Evolutionary conservation across 2,329 filamentous ascomycete genomes (phyloP).

Genomic region (Dissoconium aciculare): DNA sequence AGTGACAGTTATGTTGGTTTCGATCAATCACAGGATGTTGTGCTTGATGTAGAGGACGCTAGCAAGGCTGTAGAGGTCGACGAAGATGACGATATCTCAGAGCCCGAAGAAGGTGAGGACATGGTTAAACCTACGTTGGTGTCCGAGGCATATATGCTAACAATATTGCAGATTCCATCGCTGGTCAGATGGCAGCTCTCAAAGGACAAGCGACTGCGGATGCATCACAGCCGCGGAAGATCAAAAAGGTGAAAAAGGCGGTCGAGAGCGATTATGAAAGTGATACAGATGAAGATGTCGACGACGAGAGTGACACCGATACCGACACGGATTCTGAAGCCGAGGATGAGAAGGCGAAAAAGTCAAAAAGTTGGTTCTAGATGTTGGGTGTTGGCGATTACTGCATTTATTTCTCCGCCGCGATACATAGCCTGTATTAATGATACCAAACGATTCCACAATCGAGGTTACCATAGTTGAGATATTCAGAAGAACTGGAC

Average conservation of each 20-base stretch:
- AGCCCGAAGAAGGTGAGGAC: slow-evolving; percentile 92
- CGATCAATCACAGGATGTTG: slow-evolving; percentile 82
- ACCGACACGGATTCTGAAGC: slow-evolving; percentile 71
- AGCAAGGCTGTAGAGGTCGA: slow-evolving; percentile 63
- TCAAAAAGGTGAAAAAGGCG: slow-evolving; percentile 11
- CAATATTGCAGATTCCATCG: slow-evolving; percentile 23
- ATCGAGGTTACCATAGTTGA: too few species aligned
- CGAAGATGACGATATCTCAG: slow-evolving; percentile 80
- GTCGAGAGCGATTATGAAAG: slow-evolving; percentile 26
- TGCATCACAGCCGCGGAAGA: slow-evolving; percentile 11
- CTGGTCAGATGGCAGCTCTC: slow-evolving; percentile 25
- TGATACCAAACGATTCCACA: too few species aligned
- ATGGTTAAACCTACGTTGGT: too few species aligned
- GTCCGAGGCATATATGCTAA: too few species aligned
- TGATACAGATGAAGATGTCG: slow-evolving; percentile 25
- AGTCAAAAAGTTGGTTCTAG: slow-evolving; percentile 9
- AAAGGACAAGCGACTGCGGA: slow-evolving; percentile 21
- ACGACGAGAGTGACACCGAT: slow-evolving; percentile 33
- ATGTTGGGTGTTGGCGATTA: background rate
- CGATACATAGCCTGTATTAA: too few species aligned
- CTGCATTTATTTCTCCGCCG: too few species aligned
- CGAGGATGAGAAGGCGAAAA: slow-evolving; percentile 30
- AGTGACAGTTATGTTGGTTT: slow-evolving; percentile 94
- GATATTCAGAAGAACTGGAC: too few species aligned
- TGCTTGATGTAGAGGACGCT: slow-evolving; percentile 74